Base-by-base conservation (phyloP, 371 early-diverging fungal genomes). In the Mucor racemosus region DNA sequence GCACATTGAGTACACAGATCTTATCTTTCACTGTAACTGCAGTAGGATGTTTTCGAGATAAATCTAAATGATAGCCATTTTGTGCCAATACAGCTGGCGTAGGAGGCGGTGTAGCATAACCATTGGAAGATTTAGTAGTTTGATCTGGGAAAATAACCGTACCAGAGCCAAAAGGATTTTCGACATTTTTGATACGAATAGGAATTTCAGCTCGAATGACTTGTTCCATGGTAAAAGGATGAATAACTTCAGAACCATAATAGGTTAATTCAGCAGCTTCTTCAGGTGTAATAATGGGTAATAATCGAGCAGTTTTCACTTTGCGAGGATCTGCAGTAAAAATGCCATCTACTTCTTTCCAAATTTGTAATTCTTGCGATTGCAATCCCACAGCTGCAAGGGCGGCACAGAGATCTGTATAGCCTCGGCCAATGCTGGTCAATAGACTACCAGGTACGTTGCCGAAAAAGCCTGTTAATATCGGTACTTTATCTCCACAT, bases 311-410 rank as follows among this genome's bases (percentile, higher is more conserved):
- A 5, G 78, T 78, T 31, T 88, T 84, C 13, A 95, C 95, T 71
- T 97, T 97, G 39, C 97, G 91, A n/a, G 99, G 99, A 75, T 99
- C 99, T 0, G 99, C 99, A 0, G 98, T 98, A 73, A 96, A 99
- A 50, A 99, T 97, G 39, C 99, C 99, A 73, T 98, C 99, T 2
- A 99, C 99, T 74, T 99, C 99, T 77, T 99, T 99, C 98, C 98
- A 98, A 15, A 99, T 94, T 75, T 98, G 98, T 50, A 98, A 84
- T 75, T 99, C 99, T 62, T 89, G 79, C 2, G 94, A 91, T 35
- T 80, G 75, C 10, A 95, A 65, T 0, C 94, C 98, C 9, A 96
- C 98, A 0, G 99, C 96, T 26, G 93, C 81, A 55, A 99, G 80
- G 0, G 99, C 99, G 8, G 99, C 97, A n/a, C 97, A 94, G 42